A percentile compares a stretch with the other conserved stretches of the same genome.
Conservation (phyloP, 2,329 filamentous ascomycete genomes). For the Fusarium falciforme region DNA sequence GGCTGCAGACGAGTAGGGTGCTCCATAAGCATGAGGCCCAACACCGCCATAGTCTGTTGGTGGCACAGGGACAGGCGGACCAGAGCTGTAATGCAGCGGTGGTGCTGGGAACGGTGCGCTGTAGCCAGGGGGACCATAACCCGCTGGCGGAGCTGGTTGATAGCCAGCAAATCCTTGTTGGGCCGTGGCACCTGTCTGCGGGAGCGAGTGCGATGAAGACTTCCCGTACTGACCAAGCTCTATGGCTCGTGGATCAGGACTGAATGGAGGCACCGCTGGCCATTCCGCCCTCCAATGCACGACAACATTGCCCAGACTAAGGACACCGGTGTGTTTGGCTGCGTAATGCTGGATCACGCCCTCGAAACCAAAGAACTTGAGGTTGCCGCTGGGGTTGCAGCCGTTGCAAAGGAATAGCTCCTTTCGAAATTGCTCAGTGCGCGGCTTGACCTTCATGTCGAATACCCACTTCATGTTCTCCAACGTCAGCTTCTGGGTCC, state of each 20-base stretch:
- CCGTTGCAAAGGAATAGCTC: conserved; percentile 82
- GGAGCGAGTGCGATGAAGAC: conserved; percentile 1
- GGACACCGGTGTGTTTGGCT: conserved; percentile 79
- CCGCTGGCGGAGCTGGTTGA: conserved; percentile 14
- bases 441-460: conserved; percentile 78
- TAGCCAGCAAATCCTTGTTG: conserved; percentile 22
- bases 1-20: conserved; percentile 9
- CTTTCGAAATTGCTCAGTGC: conserved; percentile 73
- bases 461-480: conserved; percentile 92
- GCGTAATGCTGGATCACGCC: conserved; percentile 85
- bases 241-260: conserved; percentile 64
- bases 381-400: conserved; percentile 65
- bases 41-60: conserved; percentile 15
- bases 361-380: conserved; percentile 80
- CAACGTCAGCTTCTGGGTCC: conserved; percentile 73
- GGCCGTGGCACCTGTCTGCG: not conserved
- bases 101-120: conserved; percentile 9
- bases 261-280: conserved; percentile 80
- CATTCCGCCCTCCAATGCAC: conserved; percentile 86
- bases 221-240: conserved; percentile 35
- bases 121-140: conserved; percentile 31
- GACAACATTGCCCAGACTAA: conserved; percentile 78
- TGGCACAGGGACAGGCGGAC: conserved; percentile 14
- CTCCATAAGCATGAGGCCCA: conserved; percentile 21
- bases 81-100: conserved; percentile 15